Conservation (phyloP, 75 land plant species). For the Cupressus sempervirens region DNA sequence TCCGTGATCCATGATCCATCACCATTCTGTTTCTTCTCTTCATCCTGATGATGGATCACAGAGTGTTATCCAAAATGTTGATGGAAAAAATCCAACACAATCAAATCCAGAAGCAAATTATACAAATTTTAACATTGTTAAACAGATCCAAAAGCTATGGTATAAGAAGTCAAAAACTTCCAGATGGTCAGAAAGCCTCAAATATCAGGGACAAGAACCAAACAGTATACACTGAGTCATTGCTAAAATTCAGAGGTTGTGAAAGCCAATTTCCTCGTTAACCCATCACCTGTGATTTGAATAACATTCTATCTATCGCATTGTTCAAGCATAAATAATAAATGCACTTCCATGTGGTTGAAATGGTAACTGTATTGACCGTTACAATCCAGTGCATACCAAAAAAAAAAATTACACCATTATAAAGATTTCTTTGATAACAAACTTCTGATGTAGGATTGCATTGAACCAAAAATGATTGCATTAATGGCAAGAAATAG, state of each 20-base stretch:
- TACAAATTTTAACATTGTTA: not conserved
- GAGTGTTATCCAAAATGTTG: too few species aligned
- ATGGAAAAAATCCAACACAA: too few species aligned
- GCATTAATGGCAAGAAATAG: constrained; percentile 4
- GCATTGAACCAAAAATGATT: constrained; percentile 1
- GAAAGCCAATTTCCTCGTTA: not conserved
- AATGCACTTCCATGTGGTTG: not conserved
- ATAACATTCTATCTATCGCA: not conserved
- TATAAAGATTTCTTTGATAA: not conserved
- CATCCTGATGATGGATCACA: too few species aligned
- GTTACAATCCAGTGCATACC: not conserved
- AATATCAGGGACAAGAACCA: not conserved
- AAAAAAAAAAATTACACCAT: not conserved
- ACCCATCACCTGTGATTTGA: not conserved
- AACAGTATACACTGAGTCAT: not conserved
- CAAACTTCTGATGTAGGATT: not conserved
- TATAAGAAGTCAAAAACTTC: not conserved
- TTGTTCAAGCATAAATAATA: not conserved
- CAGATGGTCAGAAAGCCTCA: not conserved
- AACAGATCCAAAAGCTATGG: not conserved
- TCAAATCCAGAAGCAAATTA: too few species aligned
- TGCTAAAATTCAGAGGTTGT: not conserved
- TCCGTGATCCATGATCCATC: too few species aligned
- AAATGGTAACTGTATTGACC: not conserved
- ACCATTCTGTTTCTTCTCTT: too few species aligned